These are phyloP conservation scores for Aphanomyces stellatus DNA, from an alignment of 352 stramenopile species.

Conservation along the genomic window DNA sequence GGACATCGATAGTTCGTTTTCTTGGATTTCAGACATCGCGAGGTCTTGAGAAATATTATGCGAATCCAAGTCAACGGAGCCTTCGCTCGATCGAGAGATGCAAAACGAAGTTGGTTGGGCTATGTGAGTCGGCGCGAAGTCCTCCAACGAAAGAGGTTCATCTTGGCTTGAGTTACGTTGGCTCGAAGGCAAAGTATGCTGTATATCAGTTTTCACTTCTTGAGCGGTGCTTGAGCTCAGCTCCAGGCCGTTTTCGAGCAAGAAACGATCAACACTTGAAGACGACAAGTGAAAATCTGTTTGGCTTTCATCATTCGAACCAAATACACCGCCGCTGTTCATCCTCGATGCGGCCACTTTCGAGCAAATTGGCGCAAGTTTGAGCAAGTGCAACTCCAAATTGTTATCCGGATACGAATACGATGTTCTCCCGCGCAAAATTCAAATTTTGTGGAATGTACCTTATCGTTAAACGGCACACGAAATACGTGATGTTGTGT, in stretches of 20 bases:
- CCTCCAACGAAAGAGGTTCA: slow-evolving; percentile 3
- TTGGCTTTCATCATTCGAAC: background rate
- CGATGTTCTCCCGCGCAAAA: no score
- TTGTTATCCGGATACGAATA: background rate
- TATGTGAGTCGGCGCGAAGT: slow-evolving; percentile 8
- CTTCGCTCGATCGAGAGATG: no score
- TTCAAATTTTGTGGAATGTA: no score
- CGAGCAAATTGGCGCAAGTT: background rate
- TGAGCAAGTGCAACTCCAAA: background rate
- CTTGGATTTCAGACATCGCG: no score
- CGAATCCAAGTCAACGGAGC: no score
- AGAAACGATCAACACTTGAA: slow-evolving; percentile 71
- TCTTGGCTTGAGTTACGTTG: background rate
- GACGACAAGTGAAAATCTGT: slow-evolving; percentile 20
- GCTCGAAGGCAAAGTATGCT: background rate
- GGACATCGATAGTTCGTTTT: no score
- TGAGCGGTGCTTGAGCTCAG: background rate
- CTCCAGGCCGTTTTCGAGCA: slow-evolving; percentile 62
- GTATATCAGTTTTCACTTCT: background rate
- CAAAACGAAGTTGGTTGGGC: no score
- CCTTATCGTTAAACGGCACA: no score
- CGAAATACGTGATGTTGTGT: no score
- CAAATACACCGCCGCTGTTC: background rate
- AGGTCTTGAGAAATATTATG: no score
- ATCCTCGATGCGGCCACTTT: background rate